A percentile compares a stretch with the other conserved stretches of the same genome.
Evolutionary conservation across 73 alveolate genomes (phyloP).

Genomic region (Blepharisma stoltei): DNA sequence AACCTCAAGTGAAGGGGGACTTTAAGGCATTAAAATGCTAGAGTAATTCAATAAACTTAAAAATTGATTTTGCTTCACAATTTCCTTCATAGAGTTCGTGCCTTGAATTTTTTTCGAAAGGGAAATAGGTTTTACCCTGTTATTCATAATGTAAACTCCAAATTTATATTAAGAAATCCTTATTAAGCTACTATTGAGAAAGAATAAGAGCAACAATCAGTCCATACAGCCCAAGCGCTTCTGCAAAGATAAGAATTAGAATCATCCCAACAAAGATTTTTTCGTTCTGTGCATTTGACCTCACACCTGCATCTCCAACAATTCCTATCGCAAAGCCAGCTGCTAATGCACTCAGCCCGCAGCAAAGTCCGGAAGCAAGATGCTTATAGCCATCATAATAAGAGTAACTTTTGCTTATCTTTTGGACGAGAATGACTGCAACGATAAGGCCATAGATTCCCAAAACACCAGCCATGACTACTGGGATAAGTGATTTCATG

Average conservation of each 20-base stretch:
- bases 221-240: slow-evolving; percentile 90
- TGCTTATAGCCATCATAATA: slow-evolving; percentile 57
- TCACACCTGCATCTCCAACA: slow-evolving; percentile 85
- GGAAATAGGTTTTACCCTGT: too few relatives aligned
- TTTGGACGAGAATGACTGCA: slow-evolving; percentile 60
- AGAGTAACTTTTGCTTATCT: slow-evolving; percentile 38
- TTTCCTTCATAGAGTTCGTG: too few relatives aligned
- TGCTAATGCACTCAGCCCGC: slow-evolving; percentile 86
- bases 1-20: too few relatives aligned
- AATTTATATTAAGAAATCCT: too few relatives aligned
- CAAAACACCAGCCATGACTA: slow-evolving; percentile 82
- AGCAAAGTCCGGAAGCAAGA: slow-evolving; percentile 76
- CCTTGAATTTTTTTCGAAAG: too few relatives aligned
- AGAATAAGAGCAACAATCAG: slow-evolving; percentile 78
- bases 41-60: too few relatives aligned
- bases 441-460: slow-evolving; percentile 81
- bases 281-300: slow-evolving; percentile 59
- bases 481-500: slow-evolving; percentile 74
- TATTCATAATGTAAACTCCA: too few relatives aligned
- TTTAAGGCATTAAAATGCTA: too few relatives aligned
- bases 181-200: slow-evolving; percentile 38
- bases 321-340: slow-evolving; percentile 94
- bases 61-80: neutral
- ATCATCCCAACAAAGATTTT: slow-evolving; percentile 84
- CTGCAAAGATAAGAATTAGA: slow-evolving; percentile 84